phyloP scores from a whole-genome alignment of 495 filamentous ascomycete genomes.

The Astrocystis sublimbata region DNA sequence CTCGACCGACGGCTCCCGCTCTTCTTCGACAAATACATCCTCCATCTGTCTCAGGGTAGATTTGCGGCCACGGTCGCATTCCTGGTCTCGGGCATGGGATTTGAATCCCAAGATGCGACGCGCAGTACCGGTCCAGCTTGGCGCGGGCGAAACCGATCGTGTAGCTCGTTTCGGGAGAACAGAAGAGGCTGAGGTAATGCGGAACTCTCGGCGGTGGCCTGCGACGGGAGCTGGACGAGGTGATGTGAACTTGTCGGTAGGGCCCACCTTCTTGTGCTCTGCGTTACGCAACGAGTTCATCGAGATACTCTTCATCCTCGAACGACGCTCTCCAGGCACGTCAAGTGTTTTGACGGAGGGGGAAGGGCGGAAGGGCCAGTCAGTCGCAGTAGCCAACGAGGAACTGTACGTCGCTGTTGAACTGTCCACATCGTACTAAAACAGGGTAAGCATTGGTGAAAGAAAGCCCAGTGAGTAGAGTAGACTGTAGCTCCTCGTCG shows the following conservation, averaged over 20 bases:
- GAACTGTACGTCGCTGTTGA: slow-evolving; percentile 73
- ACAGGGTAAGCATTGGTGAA: slow-evolving; percentile 16
- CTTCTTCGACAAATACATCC: slow-evolving; percentile 20
- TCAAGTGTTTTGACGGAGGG: slow-evolving; percentile 81
- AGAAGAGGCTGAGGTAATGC: slow-evolving; percentile 59
- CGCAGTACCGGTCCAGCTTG: slow-evolving; percentile 44
- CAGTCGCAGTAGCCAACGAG: slow-evolving; percentile 66
- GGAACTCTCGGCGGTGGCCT: slow-evolving; percentile 45
- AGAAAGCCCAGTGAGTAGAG: slow-evolving; percentile 9
- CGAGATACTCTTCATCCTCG: slow-evolving; percentile 52
- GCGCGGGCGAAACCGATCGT: slow-evolving; percentile 50
- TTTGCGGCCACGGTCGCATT: slow-evolving; percentile 29
- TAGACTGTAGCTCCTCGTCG: no score
- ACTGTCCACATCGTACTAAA: slow-evolving; percentile 76
- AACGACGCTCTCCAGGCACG: slow-evolving; percentile 68
- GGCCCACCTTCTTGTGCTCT: slow-evolving; percentile 73
- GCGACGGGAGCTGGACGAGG: slow-evolving; percentile 59
- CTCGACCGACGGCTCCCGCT: slow-evolving; percentile 24
- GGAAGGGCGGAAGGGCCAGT: slow-evolving; percentile 84
- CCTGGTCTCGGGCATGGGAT: slow-evolving; percentile 15
- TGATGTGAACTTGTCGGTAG: slow-evolving; percentile 70
- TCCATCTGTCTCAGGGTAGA: slow-evolving; percentile 1
- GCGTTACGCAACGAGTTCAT: slow-evolving; percentile 48
- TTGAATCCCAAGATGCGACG: slow-evolving; percentile 41
- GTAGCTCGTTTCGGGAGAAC: slow-evolving; percentile 49